Evolutionary conservation across 2,329 filamentous ascomycete species (phyloP), one percentile per base, ranked within the genome.

Genomic region (Apiospora phragmitis): DNA sequence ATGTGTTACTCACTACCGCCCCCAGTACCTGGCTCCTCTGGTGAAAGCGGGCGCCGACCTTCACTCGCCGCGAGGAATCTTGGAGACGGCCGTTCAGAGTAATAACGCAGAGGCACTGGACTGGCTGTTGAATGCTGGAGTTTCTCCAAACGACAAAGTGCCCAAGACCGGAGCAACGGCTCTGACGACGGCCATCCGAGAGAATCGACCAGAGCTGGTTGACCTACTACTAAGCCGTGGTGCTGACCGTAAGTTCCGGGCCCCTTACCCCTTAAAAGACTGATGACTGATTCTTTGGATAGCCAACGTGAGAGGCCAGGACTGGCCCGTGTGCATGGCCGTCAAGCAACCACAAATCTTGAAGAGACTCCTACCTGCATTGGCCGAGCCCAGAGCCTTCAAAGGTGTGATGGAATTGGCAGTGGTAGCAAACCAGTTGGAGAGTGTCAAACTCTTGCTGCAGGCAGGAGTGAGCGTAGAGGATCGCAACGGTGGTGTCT

Each of bases 311-410:
- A 85, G 90, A 18, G 91, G 91, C 43, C 84, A 91, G 75, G 90
- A 93, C 76, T 93, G 91, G 91, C 91, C 91, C 0, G 84, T 93
- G 14, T 90, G 87, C 78, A 90, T 93, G 88, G 90, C 91, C 0
- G 90, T 92, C 67, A 85, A 84, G 71, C 86, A 89, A 45, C 90
- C 91, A 0, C 78, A 79, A 0, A 86, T 93, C 59, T 85, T 93
- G 14, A 85, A 86, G 74, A 87, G 86, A 68, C 83, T 93, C 1
- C 83, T 92, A 0, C 83, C 85, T 0, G 84, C 86, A 1, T 85
- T 92, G 11, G 80, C 86, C 1, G 87, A 91, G 74, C 87, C 88
- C 1, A 86, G 87, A 18, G 86, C 88, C 5, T 90, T 90, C 82
- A 91, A 90, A 79, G 91, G 91, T 8, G 87, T 92, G 0, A 84